A percentile compares a stretch with the other conserved stretches of the same genome.
Conservation (phyloP, 1,284 basidiomycete genomes). For the Grifola frondosa region DNA sequence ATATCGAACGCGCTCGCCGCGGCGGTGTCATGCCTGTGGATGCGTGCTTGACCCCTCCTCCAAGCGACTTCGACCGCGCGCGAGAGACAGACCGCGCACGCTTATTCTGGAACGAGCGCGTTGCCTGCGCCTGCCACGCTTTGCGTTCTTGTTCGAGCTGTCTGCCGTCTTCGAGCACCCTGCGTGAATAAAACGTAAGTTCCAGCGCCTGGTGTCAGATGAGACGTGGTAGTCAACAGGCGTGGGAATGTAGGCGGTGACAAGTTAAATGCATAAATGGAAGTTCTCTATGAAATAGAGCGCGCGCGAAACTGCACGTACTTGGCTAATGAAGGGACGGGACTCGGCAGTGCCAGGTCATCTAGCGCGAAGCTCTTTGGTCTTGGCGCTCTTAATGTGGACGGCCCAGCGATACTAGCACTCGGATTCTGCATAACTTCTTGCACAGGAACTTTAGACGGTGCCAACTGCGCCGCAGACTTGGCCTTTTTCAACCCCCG, state of each 20-base stretch:
- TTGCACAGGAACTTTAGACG: constrained; percentile 7
- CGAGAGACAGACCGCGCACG: constrained; percentile 60
- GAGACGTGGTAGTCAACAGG: not conserved
- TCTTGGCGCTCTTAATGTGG: constrained; percentile 23
- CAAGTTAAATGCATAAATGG: not conserved
- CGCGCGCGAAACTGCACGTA: constrained; percentile 35
- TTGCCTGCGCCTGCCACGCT: constrained; percentile 63
- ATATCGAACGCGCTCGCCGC: constrained; percentile 46
- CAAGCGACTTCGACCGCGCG: constrained; percentile 59
- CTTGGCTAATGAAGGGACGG: constrained; percentile 60
- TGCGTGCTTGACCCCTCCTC: constrained; percentile 23
- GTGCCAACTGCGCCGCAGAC: constrained; percentile 21
- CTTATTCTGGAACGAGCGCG: constrained; percentile 63
- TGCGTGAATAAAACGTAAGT: constrained; percentile 26
- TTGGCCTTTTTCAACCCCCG: constrained; percentile 22
- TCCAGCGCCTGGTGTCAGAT: constrained; percentile 1
- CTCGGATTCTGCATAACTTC: constrained; percentile 8
- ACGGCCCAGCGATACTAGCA: constrained; percentile 10
- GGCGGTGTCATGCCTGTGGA: constrained; percentile 19
- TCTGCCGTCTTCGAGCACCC: constrained; percentile 65
- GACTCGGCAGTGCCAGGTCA: constrained; percentile 57
- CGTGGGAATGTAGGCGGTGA: constrained; percentile 3
- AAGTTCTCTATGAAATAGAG: not conserved
- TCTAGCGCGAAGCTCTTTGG: constrained; percentile 56
- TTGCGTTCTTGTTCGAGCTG: constrained; percentile 59